Evolutionary conservation across 306 rosid genomes (phyloP).

Genomic region (Prunus kanzakura): DNA sequence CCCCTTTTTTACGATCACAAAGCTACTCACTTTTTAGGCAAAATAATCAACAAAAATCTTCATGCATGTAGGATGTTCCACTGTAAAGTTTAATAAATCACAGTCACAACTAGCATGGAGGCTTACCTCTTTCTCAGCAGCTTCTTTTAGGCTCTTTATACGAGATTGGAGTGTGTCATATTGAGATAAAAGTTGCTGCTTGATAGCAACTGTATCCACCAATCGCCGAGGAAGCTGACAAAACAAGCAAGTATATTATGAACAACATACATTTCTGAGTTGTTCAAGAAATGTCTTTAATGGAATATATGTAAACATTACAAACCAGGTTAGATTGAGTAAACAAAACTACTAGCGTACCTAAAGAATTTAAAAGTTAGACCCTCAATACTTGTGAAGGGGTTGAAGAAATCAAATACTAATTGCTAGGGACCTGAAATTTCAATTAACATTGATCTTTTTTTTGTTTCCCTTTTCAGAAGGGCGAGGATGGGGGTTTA

Average conservation of each 20-base stretch:
- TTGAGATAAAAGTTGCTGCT: slow-evolving; percentile 88
- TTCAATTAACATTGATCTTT: not conserved
- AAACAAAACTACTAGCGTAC: not conserved
- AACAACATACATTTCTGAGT: not conserved
- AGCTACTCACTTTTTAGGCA: not conserved
- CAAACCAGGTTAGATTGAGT: not conserved
- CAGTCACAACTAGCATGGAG: slow-evolving; percentile 22
- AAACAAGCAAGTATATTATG: slow-evolving; percentile 12
- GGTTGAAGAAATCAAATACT: not conserved
- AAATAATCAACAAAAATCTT: not conserved
- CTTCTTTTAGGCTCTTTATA: slow-evolving; percentile 74
- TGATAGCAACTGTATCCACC: slow-evolving; percentile 68
- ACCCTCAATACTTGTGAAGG: not conserved
- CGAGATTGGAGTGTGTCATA: slow-evolving; percentile 86
- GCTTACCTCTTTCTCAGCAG: slow-evolving; percentile 87
- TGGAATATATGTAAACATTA: not conserved
- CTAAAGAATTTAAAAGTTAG: not conserved
- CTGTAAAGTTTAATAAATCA: slow-evolving; percentile 3
- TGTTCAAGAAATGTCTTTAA: not conserved
- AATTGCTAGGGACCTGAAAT: not conserved
- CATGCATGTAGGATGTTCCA: not conserved
- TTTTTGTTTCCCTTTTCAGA: not conserved
- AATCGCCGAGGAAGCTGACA: slow-evolving; percentile 83
- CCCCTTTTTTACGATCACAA: not conserved
- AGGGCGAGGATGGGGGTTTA: not conserved